Conservation (phyloP, 306 rosid species). For the Abrus pulchellus region DNA sequence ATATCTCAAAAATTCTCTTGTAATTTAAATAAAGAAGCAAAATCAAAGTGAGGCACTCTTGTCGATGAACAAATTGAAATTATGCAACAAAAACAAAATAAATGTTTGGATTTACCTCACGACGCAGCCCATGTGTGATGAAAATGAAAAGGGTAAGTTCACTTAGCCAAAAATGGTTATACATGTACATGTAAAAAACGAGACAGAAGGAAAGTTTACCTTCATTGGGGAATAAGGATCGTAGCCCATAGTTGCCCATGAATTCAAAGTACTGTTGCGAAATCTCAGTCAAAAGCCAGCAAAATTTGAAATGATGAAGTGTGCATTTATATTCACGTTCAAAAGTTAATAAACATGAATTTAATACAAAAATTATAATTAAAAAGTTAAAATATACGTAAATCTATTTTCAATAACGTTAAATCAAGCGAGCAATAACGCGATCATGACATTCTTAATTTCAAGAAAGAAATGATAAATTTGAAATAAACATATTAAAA, state of each 20-base stretch:
- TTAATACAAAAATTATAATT: too few relatives aligned
- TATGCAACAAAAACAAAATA: conserved; percentile 35
- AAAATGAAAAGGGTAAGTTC: conserved; percentile 21
- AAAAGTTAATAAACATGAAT: too few relatives aligned
- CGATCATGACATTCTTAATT: too few relatives aligned
- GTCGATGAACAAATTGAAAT: conserved; percentile 35
- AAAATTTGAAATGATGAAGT: not conserved
- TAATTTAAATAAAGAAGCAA: not conserved
- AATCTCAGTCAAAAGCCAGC: not conserved
- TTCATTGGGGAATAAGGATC: not conserved
- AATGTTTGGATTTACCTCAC: conserved; percentile 40
- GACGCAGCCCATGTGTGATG: conserved; percentile 60
- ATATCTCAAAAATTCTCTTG: not conserved
- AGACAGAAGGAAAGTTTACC: not conserved
- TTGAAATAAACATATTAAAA: too few relatives aligned
- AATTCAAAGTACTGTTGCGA: conserved; percentile 5
- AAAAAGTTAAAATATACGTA: too few relatives aligned
- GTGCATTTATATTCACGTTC: not conserved
- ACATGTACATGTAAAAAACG: not conserved
- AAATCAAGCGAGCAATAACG: too few relatives aligned
- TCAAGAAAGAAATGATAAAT: too few relatives aligned
- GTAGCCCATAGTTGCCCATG: not conserved
- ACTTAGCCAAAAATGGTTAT: conserved; percentile 13
- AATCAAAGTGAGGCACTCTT: conserved; percentile 23
- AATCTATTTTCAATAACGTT: too few relatives aligned